These are phyloP conservation scores for Tetrahymena elliotti DNA, from an alignment of 73 alveolate genomes.

Conservation along the genomic window DNA sequence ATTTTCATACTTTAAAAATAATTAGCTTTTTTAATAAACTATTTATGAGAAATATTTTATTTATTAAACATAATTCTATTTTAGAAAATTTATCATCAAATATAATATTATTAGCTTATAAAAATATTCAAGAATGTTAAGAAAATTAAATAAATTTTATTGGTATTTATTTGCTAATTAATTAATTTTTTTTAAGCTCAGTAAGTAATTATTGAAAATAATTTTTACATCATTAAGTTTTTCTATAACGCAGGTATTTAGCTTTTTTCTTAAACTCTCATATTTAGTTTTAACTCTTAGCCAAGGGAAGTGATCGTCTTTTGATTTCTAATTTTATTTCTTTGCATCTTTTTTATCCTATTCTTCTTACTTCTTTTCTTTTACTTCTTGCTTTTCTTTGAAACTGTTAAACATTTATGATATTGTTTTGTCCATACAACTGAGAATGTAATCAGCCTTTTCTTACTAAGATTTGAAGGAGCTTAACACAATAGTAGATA, in stretches of 20 bases:
- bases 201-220: background rate
- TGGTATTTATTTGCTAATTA: too few relatives aligned
- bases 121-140: too few relatives aligned
- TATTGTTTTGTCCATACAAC: conserved; percentile 16
- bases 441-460: conserved; percentile 11
- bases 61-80: too few relatives aligned
- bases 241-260: conserved; percentile 14
- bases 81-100: too few relatives aligned
- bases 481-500: background rate
- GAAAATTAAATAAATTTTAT: too few relatives aligned
- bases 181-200: background rate
- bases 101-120: too few relatives aligned
- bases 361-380: conserved; percentile 31
- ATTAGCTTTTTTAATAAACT: background rate
- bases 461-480: conserved; percentile 7
- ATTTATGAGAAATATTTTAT: too few relatives aligned
- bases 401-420: conserved; percentile 15
- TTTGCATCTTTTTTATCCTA: background rate
- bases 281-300: conserved; percentile 28
- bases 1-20: background rate
- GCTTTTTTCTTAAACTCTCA: conserved; percentile 18
- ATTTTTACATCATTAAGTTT: conserved; percentile 21
- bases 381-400: conserved; percentile 12
- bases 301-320: conserved; percentile 37
- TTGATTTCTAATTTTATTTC: conserved; percentile 1